These are phyloP conservation scores for Xylaria flabelliformis DNA, from an alignment of 495 filamentous ascomycete species.

Conservation along the genomic window DNA sequence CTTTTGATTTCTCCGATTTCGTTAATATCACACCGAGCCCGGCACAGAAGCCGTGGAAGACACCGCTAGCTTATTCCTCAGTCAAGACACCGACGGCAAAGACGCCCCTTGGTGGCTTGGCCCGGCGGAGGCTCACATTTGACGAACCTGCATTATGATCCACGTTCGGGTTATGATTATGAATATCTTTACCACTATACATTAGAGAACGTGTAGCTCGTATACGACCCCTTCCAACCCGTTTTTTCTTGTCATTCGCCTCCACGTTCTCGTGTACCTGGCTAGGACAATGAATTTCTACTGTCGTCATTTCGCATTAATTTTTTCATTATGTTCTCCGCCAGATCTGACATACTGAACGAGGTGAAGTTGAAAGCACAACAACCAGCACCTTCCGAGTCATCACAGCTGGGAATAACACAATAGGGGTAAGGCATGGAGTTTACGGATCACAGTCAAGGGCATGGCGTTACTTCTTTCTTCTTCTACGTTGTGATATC, in stretches of 20 bases:
- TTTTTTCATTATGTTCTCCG: slow-evolving; percentile 7
- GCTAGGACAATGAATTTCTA: background rate
- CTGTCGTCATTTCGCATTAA: background rate
- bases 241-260: background rate
- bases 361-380: background rate
- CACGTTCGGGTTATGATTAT: slow-evolving; percentile 24
- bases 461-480: slow-evolving; percentile 16
- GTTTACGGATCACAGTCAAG: slow-evolving; percentile 21
- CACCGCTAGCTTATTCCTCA: slow-evolving; percentile 55
- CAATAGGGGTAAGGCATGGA: slow-evolving; percentile 21
- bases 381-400: background rate
- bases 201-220: slow-evolving; percentile 12
- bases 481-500: slow-evolving; percentile 15
- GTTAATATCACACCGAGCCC: slow-evolving; percentile 96
- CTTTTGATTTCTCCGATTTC: slow-evolving; percentile 96
- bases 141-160: slow-evolving; percentile 44
- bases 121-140: slow-evolving; percentile 53
- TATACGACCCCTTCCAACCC: background rate
- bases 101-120: slow-evolving; percentile 51
- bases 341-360: background rate
- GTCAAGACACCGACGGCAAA: slow-evolving; percentile 43
- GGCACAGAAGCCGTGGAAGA: slow-evolving; percentile 83
- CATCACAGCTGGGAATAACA: slow-evolving; percentile 14
- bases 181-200: background rate
- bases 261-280: background rate